Conservation (phyloP, 805 yeast genomes). For the Yamadazyma sp. region DNA sequence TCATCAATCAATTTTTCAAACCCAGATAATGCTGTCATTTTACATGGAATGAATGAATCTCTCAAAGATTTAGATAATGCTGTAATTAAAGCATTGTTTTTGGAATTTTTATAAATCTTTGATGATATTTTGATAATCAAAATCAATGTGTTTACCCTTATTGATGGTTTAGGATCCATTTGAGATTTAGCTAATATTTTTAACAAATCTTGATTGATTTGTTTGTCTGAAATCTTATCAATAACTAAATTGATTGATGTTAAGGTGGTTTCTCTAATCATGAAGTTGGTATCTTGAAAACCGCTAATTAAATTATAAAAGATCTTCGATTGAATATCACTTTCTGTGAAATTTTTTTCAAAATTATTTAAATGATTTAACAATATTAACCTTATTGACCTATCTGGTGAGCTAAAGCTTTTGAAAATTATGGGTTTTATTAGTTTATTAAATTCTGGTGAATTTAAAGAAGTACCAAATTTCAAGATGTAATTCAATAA, state of each 20-base stretch:
- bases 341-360: slow-evolving; percentile 47
- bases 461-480: slow-evolving; percentile 25
- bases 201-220: slow-evolving; percentile 80
- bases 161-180: slow-evolving; percentile 70
- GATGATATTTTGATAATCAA: slow-evolving; percentile 65
- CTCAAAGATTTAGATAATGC: slow-evolving; percentile 81
- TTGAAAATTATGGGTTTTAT: slow-evolving; percentile 64
- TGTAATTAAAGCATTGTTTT: slow-evolving; percentile 76
- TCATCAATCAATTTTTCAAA: slow-evolving; percentile 60
- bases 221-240: slow-evolving; percentile 69
- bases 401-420: slow-evolving; percentile 64
- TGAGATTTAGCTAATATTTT: slow-evolving; percentile 80
- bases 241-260: slow-evolving; percentile 61
- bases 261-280: slow-evolving; percentile 78
- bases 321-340: slow-evolving; percentile 65
- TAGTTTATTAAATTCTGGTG: slow-evolving; percentile 32
- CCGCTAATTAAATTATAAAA: slow-evolving; percentile 75
- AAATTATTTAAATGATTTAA: slow-evolving; percentile 60
- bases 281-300: slow-evolving; percentile 76
- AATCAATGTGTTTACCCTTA: slow-evolving; percentile 73
- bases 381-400: slow-evolving; percentile 73
- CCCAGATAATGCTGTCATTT: slow-evolving; percentile 74
- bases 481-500: slow-evolving; percentile 42
- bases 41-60: slow-evolving; percentile 74
- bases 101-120: slow-evolving; percentile 49